Evolutionary conservation across 129 eudicot genomes (phyloP), one percentile per base, ranked within the genome.

Genomic region (Ambrosia trifida): DNA sequence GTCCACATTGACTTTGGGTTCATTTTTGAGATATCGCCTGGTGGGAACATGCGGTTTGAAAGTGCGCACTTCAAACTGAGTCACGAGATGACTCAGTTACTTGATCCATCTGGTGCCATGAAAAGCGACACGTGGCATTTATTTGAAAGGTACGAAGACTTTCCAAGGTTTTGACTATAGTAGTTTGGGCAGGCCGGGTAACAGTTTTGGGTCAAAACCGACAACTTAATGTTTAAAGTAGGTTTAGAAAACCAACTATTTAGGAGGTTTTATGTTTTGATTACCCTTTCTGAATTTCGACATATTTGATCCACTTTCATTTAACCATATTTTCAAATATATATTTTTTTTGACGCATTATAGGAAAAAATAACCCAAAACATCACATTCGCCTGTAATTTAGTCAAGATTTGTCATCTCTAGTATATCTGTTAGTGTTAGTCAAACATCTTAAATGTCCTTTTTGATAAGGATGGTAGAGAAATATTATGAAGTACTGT

Each of bases 1-100:
- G 95, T 95, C 62, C 99, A 95, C 76, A 90, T 90, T 79, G 99
- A 90, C 83, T 95, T 95, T 77, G 99, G 99, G 71, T 95, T 95
- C 84, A 95, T 95, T 58, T 77, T 95, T 57, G 99, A 95, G 85
- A 95, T 86, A 50, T 95, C 99, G 35, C 99, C 99, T 19, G 99
- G 99, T 20, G 89, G 89, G 36, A 95, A 95, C 66, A 90, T 95
- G 99, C 93, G 99, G 70, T 95, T 95, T 70, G 99, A 95, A 79
- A 95, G 91, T 77, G 99, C 99, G 59, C 97, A 95, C 80, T 95
- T 95, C 72, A 95, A 95, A 80, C 83, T 95, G 70, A 95, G 99
- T 68, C 99, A 95, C 36, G 97, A 95, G 77, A 95, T 95, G 99
- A 95, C 99, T 60, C 99, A 95, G 81, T 82, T 95, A 69, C 95